Evolutionary conservation across 805 yeast species (phyloP).

Genomic region (Grigorovia yakushimaensis): DNA sequence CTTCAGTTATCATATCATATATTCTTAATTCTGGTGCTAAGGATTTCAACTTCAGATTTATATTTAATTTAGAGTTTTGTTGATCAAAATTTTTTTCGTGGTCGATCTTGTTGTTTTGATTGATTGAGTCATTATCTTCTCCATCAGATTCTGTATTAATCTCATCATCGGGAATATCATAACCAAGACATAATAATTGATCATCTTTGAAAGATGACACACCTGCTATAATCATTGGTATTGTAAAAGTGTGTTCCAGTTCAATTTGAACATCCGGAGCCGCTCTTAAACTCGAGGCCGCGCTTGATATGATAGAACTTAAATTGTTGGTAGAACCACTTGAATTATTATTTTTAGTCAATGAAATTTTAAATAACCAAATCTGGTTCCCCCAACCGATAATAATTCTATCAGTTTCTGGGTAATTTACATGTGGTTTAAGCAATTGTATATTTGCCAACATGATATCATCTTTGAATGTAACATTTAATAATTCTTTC

Average conservation of each 20-base stretch:
- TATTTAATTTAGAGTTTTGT: too few relatives aligned
- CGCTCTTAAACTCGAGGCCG: conserved; percentile 40
- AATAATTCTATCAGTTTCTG: conserved; percentile 55
- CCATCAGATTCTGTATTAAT: too few relatives aligned
- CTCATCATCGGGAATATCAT: conserved; percentile 8
- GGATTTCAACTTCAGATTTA: conserved; percentile 4
- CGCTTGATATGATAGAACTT: conserved; percentile 30
- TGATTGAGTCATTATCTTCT: background rate
- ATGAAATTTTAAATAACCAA: conserved; percentile 53
- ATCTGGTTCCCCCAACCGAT: conserved; percentile 78
- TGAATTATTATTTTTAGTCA: conserved; percentile 1
- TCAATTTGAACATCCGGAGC: conserved; percentile 34
- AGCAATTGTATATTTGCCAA: conserved; percentile 51
- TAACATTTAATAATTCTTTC: conserved; percentile 41
- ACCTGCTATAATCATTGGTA: conserved; percentile 56
- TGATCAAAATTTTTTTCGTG: too few relatives aligned
- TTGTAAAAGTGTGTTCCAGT: conserved; percentile 30
- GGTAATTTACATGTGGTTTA: conserved; percentile 66
- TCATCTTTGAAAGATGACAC: conserved; percentile 68
- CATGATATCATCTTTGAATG: conserved; percentile 31
- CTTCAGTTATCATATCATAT: conserved; percentile 54
- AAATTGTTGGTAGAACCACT: conserved; percentile 9
- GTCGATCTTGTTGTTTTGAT: too few relatives aligned
- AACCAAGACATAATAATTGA: conserved; percentile 38
- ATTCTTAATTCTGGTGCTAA: conserved; percentile 72